Evolutionary conservation across 192 early-diverging fungal genomes (phyloP).

Genomic region (Allomyces javanicus): DNA sequence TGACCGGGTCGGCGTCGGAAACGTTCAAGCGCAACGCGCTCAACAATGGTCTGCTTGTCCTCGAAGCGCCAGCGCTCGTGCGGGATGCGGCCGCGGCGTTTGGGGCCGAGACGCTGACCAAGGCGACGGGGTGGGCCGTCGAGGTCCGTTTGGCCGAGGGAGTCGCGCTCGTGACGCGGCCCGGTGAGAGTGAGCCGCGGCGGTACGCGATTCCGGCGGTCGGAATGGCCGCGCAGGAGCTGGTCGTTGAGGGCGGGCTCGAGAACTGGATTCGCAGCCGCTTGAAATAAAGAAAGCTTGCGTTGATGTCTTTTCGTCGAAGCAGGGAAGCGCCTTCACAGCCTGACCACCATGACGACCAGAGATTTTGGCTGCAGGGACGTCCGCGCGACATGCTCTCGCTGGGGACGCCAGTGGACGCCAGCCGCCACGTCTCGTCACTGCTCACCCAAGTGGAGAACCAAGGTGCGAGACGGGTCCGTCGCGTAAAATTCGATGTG

Average conservation of each 20-base stretch:
- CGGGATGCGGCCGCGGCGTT: conserved; percentile 35
- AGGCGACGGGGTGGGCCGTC: conserved; percentile 54
- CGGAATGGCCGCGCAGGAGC: conserved; percentile 93
- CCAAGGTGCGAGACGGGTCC: too few species aligned
- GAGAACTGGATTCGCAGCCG: conserved; percentile 54
- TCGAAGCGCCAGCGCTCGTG: conserved; percentile 72
- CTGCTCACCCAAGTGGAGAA: too few species aligned
- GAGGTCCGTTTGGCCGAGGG: conserved; percentile 56
- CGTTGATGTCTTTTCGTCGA: too few species aligned
- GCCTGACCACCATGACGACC: too few species aligned
- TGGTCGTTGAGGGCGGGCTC: conserved; percentile 80
- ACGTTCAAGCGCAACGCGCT: conserved; percentile 98
- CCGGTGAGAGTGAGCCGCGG: conserved; percentile 12
- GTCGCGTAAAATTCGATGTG: too few species aligned
- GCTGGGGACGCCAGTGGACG: too few species aligned
- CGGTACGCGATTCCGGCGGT: conserved; percentile 30
- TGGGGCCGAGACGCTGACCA: conserved; percentile 32
- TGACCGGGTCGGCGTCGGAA: conserved; percentile 89
- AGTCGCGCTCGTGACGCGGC: conserved; percentile 18
- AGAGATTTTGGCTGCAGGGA: too few species aligned
- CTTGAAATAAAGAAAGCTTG: neutral
- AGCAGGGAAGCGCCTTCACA: too few species aligned
- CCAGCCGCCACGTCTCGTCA: too few species aligned
- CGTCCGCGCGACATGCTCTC: too few species aligned
- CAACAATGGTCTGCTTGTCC: conserved; percentile 86